These are phyloP conservation scores for Ogataea paradorogensis DNA, from an alignment of 805 yeast genomes.

Conservation along the genomic window DNA sequence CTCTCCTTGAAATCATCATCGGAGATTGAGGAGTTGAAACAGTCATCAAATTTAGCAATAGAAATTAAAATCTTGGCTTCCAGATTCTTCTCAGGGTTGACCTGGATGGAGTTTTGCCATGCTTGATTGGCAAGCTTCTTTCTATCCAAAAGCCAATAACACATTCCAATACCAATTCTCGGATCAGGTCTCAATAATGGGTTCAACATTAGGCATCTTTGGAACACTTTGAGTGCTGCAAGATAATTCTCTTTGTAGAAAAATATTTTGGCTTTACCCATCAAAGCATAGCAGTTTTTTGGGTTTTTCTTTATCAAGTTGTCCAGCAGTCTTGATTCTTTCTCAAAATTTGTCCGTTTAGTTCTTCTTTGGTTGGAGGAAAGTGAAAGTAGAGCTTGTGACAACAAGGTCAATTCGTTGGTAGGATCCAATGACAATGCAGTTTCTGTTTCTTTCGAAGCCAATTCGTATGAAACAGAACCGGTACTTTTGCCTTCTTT, in stretches of 20 bases:
- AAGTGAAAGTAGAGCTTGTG: conserved; percentile 62
- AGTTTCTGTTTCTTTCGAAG: conserved; percentile 35
- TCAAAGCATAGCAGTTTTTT: conserved; percentile 67
- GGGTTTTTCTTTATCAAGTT: conserved; percentile 51
- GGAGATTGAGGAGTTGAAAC: conserved; percentile 52
- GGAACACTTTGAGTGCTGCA: conserved; percentile 77
- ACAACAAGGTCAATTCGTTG: conserved; percentile 51
- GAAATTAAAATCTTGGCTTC: conserved; percentile 66
- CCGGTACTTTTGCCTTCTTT: conserved; percentile 33
- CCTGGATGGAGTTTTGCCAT: conserved; percentile 75
- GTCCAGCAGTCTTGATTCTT: conserved; percentile 70
- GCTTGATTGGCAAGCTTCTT: conserved; percentile 71
- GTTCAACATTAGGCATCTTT: conserved; percentile 70
- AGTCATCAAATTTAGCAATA: conserved; percentile 63
- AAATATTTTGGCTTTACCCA: conserved; percentile 81
- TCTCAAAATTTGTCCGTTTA: conserved; percentile 60
- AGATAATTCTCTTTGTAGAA: conserved; percentile 70
- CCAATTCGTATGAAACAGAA: conserved; percentile 26
- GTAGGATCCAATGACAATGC: conserved; percentile 47
- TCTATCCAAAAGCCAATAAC: conserved; percentile 87
- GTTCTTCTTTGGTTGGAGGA: conserved; percentile 64
- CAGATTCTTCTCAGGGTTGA: conserved; percentile 52
- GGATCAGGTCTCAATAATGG: conserved; percentile 88
- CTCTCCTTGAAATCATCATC: conserved; percentile 59
- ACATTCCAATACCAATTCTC: conserved; percentile 89